These are phyloP conservation scores for Penicillium sp. DNA, from an alignment of 2,329 filamentous ascomycete species.

Conservation along the genomic window DNA sequence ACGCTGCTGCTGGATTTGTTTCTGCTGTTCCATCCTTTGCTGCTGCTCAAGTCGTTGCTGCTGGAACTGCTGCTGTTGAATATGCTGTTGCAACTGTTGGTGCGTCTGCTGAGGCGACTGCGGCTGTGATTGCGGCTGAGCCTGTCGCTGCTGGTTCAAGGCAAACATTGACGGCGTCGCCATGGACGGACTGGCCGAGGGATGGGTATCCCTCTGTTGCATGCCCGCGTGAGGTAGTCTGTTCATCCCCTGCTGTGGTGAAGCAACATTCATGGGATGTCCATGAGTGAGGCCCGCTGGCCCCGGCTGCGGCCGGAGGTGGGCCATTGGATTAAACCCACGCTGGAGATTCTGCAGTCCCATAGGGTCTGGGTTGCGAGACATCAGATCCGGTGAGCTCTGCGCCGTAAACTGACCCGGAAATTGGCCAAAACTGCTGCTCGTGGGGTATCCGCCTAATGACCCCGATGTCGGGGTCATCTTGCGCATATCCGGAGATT, in stretches of 20 bases:
- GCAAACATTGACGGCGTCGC: slow-evolving; percentile 24
- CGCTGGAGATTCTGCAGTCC: slow-evolving; percentile 31
- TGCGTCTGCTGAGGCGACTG: slow-evolving; percentile 30
- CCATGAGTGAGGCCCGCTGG: slow-evolving; percentile 29
- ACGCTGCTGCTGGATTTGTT: slow-evolving; percentile 11
- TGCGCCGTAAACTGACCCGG: slow-evolving; percentile 29
- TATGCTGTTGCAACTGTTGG: slow-evolving; percentile 20
- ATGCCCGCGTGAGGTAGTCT: slow-evolving; percentile 24
- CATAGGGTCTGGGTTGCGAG: slow-evolving; percentile 28
- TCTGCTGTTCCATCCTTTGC: slow-evolving; percentile 14
- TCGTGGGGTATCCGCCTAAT: slow-evolving; percentile 30
- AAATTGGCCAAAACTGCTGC: slow-evolving; percentile 27
- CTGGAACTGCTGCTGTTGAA: slow-evolving; percentile 24
- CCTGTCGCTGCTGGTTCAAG: slow-evolving; percentile 20
- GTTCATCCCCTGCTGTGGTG: slow-evolving; percentile 33
- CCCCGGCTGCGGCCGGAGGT: slow-evolving; percentile 26
- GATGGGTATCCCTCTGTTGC: slow-evolving; percentile 21
- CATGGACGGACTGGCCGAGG: slow-evolving; percentile 23
- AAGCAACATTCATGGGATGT: slow-evolving; percentile 29
- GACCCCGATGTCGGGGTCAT: slow-evolving; percentile 33
- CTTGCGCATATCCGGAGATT: slow-evolving; percentile 34
- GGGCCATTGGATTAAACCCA: slow-evolving; percentile 32
- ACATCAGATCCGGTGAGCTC: slow-evolving; percentile 29
- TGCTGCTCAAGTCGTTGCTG: slow-evolving; percentile 19
- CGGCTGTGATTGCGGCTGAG: slow-evolving; percentile 23